phyloP scores from a whole-genome alignment of 1,284 basidiomycete species.

The Caloboletus inedulis region DNA sequence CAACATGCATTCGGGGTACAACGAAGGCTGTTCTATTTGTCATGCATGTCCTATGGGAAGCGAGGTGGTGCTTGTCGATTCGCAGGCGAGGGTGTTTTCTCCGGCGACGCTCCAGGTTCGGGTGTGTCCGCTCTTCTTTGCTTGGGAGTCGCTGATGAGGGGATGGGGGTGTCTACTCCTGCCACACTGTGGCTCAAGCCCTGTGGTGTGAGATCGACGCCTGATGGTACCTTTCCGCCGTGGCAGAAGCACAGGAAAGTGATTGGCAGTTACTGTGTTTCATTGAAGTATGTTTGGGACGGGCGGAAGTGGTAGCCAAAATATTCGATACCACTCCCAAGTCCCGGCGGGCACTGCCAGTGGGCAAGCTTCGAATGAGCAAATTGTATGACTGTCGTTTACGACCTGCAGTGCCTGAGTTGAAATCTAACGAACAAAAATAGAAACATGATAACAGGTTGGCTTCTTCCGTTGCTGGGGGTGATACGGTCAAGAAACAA shows the following conservation, averaged over 20 bases:
- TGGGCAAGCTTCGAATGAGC: not conserved
- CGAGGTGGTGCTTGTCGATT: not conserved
- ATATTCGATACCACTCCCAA: not conserved
- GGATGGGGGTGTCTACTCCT: not conserved
- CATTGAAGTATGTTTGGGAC: not conserved
- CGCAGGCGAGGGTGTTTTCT: not conserved
- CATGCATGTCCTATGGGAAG: not conserved
- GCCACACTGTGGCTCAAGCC: not conserved
- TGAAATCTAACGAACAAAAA: not conserved
- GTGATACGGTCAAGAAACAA: not conserved
- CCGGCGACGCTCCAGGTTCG: not conserved
- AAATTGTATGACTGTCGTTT: not conserved
- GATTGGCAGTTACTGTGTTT: not conserved
- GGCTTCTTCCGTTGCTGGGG: not conserved
- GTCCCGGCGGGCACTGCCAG: too few species aligned
- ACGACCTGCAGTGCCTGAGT: not conserved
- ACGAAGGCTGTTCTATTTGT: not conserved
- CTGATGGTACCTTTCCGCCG: not conserved
- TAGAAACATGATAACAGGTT: not conserved
- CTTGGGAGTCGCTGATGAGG: not conserved
- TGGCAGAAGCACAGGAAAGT: not conserved
- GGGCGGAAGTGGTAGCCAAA: not conserved
- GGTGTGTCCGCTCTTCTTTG: not conserved
- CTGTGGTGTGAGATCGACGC: not conserved
- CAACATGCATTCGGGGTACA: not conserved